Evolutionary conservation across 2,329 filamentous ascomycete genomes (phyloP), one percentile per base, ranked within the genome.

Genomic region (Colletotrichum sp.): DNA sequence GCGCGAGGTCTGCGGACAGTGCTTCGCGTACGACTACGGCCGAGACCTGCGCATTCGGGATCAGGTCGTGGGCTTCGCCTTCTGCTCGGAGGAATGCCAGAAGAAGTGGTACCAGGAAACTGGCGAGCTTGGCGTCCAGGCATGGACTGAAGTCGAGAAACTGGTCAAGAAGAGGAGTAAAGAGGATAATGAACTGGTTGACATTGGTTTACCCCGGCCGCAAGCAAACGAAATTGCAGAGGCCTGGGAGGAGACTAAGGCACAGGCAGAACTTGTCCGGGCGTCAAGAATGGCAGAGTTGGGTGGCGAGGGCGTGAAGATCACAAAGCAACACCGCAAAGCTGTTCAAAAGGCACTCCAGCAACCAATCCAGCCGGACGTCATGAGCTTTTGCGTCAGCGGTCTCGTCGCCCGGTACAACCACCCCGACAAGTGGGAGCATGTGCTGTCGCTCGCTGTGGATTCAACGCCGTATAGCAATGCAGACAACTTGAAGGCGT

Each of bases 1-100:
- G 39, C 73, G 73, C n/a, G 73, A 76, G 32, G 73, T 76, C 39
- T 76, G 73, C 44, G 70, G 69, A 7, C 70, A 68, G 64, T 76
- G 73, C 57, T 76, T 76, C 16, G 57, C 30, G 8, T 76, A 76
- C 44, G 70, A 76, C 57, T 68, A 68, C 57, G 73, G 73, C 64
- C 36, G 70, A 26, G 70, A 68, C 64, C 34, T 76, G 63, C 7
- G 24, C 12, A 34, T 73, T 12, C 70, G 71, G 13, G 73, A 76
- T 57, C 36, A 57, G 18, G n/a, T 55, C 32, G 72, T 75, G 10
- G 73, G 73, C 5, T 76, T 76, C 24, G 73, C 64, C 12, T 76
- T 76, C 32, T 76, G 73, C 39, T 76, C 73, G 16, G 16, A 18
- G 5, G 69, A 55, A 8, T 76, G 73, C 8, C 73, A 30, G 30